Conservation (phyloP, 2,329 filamentous ascomycete genomes). For the Phialophora tarda region DNA sequence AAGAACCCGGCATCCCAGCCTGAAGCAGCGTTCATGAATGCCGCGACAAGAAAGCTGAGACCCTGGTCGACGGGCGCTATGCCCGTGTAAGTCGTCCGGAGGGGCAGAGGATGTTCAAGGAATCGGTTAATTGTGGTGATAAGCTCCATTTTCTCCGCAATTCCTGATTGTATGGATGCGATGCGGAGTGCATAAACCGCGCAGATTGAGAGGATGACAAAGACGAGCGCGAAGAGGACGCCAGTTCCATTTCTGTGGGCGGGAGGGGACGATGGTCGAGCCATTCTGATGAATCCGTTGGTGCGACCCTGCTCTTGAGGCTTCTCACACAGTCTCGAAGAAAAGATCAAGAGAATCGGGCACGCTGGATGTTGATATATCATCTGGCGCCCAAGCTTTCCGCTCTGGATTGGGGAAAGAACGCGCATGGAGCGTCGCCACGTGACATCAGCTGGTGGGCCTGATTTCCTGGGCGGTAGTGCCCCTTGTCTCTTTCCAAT, state of each 20-base stretch:
- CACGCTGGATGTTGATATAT: constrained; percentile 1
- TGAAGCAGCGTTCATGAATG: constrained; percentile 28
- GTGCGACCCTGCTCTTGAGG: not conserved
- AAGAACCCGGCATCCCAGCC: constrained; percentile 31
- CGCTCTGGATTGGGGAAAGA: not conserved
- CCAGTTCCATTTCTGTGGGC: constrained; percentile 12
- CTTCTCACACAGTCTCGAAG: not conserved
- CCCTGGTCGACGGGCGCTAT: constrained; percentile 25
- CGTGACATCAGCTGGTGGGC: constrained; percentile 13
- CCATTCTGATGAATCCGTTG: not conserved
- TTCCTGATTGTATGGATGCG: constrained; percentile 6
- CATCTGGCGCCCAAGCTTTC: not conserved
- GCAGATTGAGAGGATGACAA: constrained; percentile 12
- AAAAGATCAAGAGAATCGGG: not conserved
- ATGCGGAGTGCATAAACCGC: constrained; percentile 22
- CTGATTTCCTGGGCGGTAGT: not conserved
- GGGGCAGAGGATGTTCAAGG: constrained; percentile 16
- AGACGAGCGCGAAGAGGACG: constrained; percentile 9
- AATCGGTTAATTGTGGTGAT: constrained; percentile 19
- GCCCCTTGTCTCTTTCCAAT: not conserved
- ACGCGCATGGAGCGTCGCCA: not conserved
- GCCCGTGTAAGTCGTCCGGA: constrained; percentile 30
- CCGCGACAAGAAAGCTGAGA: constrained; percentile 29
- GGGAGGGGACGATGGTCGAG: not conserved
- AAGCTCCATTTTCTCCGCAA: constrained; percentile 23